These are phyloP conservation scores for Letharia lupina DNA, from an alignment of 495 filamentous ascomycete genomes.

Conservation along the genomic window DNA sequence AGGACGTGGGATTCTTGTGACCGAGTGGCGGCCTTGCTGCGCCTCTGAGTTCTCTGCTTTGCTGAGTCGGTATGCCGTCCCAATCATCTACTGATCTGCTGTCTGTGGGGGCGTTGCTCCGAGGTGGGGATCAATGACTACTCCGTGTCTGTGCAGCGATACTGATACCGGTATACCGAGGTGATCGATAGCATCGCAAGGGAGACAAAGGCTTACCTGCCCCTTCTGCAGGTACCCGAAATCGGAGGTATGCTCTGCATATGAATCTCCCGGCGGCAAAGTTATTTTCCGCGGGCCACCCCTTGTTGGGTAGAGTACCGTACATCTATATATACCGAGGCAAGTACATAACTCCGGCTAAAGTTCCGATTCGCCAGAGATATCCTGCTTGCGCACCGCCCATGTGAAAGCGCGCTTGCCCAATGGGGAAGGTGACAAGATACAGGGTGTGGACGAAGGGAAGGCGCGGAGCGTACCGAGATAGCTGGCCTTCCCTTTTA, in stretches of 20 bases:
- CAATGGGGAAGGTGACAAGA: neutral
- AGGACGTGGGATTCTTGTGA: neutral
- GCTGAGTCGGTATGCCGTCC: neutral
- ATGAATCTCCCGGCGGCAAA: neutral
- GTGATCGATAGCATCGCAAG: neutral
- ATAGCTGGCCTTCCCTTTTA: neutral
- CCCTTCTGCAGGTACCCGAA: conserved; percentile 6
- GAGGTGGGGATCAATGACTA: neutral
- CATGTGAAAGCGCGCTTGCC: neutral
- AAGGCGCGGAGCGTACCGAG: conserved; percentile 6
- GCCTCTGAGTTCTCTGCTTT: neutral
- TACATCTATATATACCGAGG: neutral
- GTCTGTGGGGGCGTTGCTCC: neutral
- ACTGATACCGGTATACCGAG: neutral
- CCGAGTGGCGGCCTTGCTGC: neutral
- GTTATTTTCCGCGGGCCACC: too few species aligned
- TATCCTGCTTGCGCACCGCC: neutral
- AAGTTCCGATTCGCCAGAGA: neutral
- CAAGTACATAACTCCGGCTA: neutral
- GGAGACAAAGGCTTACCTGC: neutral
- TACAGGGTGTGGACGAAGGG: neutral
- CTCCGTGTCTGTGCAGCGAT: neutral
- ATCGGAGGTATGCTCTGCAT: neutral
- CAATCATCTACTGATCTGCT: neutral
- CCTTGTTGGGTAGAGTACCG: too few species aligned